Percentiles rank a stretch among this genome's conserved stretches.
Evolutionary conservation across 176 grass and related monocot genomes (phyloP).

Genomic region (Eragrostis nindensis): DNA sequence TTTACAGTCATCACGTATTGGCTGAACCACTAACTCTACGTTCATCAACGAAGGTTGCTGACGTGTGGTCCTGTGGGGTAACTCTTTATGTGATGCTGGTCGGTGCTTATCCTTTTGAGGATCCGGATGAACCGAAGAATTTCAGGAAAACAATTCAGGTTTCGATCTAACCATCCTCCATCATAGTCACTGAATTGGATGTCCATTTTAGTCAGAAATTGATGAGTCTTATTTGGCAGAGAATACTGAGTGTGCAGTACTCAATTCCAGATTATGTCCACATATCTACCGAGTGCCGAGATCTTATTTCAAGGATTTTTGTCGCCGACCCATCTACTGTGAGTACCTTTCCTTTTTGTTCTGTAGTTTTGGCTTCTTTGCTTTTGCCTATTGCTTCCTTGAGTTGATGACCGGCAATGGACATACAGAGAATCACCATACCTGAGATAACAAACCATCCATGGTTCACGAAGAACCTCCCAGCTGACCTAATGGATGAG

Average conservation of each 20-base stretch:
- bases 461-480: slow-evolving; percentile 88
- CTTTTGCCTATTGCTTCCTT: slow-evolving; percentile 2
- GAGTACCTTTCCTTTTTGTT: slow-evolving; percentile 16
- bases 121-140: slow-evolving; percentile 91
- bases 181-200: background rate
- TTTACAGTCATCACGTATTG: background rate
- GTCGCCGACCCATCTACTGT: slow-evolving; percentile 79
- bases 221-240: slow-evolving; percentile 55
- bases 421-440: slow-evolving; percentile 81
- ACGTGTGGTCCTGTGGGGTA: slow-evolving; percentile 95
- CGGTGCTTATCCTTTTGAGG: slow-evolving; percentile 95
- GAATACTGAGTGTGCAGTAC: slow-evolving; percentile 92
- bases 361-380: background rate
- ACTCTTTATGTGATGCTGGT: slow-evolving; percentile 97
- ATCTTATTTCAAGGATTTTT: slow-evolving; percentile 88
- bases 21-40: background rate
- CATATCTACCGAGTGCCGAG: slow-evolving; percentile 79
- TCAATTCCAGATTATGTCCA: slow-evolving; percentile 96
- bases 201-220: background rate
- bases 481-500: slow-evolving; percentile 77
- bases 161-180: background rate
- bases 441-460: slow-evolving; percentile 81
- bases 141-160: slow-evolving; percentile 96
- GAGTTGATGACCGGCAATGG: background rate
- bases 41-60: slow-evolving; percentile 69